Evolutionary conservation across 257 asterid species (phyloP).

Genomic region (Ophiorrhiza pumila): DNA sequence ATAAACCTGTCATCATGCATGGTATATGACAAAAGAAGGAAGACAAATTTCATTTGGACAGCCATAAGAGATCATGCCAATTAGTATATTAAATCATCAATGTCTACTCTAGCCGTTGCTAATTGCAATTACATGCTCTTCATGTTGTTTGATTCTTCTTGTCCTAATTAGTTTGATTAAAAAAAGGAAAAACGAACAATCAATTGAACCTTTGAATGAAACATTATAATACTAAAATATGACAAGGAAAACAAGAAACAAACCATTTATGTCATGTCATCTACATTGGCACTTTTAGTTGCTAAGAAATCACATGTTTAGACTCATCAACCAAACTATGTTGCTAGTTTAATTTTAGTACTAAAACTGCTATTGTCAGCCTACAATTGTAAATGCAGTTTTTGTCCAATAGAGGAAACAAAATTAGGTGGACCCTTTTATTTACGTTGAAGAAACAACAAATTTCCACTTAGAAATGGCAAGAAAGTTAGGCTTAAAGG

Average conservation of each 20-base stretch:
- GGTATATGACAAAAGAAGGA: background rate
- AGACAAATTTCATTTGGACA: background rate
- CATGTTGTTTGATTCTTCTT: slow-evolving; percentile 2
- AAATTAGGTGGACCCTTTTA: slow-evolving; percentile 8
- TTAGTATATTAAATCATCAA: background rate
- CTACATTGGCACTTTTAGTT: background rate
- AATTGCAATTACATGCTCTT: background rate
- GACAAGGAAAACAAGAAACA: background rate
- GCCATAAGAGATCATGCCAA: background rate
- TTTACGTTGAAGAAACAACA: background rate
- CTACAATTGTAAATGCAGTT: background rate
- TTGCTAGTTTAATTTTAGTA: background rate
- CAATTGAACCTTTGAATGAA: too few relatives aligned
- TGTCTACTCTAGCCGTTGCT: background rate
- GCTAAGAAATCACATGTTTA: background rate
- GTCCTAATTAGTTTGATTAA: slow-evolving; percentile 1
- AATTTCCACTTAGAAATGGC: background rate
- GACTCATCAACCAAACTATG: slow-evolving; percentile 1
- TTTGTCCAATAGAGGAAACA: background rate
- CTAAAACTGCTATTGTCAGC: background rate
- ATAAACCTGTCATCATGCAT: background rate
- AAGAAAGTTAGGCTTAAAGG: too few relatives aligned
- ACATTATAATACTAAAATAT: background rate
- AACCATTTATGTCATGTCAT: background rate
- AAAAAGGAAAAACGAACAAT: background rate